Conservation (phyloP, 495 filamentous ascomycete genomes). For the Penicillium crystallinum region DNA sequence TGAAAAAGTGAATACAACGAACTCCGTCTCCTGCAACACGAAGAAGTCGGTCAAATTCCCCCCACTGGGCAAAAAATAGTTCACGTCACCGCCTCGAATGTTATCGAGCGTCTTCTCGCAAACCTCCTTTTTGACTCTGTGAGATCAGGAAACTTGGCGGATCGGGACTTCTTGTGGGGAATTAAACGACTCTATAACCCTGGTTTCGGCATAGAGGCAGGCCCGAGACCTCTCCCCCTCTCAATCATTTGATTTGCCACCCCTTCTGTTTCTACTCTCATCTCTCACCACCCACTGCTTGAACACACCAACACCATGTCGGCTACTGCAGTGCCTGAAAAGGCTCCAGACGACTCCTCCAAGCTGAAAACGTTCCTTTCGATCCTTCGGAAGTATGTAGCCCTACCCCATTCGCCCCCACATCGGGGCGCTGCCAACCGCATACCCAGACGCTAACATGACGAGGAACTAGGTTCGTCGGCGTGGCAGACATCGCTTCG, state of each 20-base stretch:
- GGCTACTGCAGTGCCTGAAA: constrained; percentile 46
- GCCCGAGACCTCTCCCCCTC: neutral
- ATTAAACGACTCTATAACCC: neutral
- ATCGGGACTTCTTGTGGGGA: neutral
- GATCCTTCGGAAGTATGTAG: constrained; percentile 71
- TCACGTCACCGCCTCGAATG: constrained; percentile 32
- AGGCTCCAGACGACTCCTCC: constrained; percentile 69
- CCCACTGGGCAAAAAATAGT: constrained; percentile 3
- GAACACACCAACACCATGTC: constrained; percentile 29
- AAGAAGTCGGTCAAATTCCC: no score
- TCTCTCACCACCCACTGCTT: constrained; percentile 4
- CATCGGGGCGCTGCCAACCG: neutral
- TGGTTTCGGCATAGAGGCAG: neutral
- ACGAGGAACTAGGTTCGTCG: constrained; percentile 64
- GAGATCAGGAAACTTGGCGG: neutral
- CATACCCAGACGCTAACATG: constrained; percentile 16
- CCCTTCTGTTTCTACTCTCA: neutral
- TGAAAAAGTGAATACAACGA: no score
- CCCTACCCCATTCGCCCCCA: neutral
- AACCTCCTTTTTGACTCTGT: neutral
- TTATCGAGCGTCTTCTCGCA: constrained; percentile 1
- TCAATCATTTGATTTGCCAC: constrained; percentile 22
- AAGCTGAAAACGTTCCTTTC: constrained; percentile 80
- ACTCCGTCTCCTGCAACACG: no score
- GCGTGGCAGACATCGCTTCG: constrained; percentile 89